Evolutionary conservation across 768 basidiomycete species (phyloP).

Genomic region (Panaeolus cyanescens): DNA sequence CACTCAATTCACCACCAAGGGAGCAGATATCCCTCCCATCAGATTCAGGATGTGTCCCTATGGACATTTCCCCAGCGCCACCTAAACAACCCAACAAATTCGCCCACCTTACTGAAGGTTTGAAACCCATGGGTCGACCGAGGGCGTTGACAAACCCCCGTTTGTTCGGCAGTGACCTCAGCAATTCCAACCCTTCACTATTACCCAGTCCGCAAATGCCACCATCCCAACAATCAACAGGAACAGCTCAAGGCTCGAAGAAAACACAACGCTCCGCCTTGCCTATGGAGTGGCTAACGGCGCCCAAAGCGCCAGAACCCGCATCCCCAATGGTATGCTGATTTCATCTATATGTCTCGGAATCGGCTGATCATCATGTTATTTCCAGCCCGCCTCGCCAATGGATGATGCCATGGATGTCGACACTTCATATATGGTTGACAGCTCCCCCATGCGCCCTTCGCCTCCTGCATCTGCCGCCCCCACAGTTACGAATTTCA

Average conservation of each 20-base stretch:
- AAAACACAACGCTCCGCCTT: constrained; percentile 62
- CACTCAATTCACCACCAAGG: constrained; percentile 70
- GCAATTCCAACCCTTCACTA: constrained; percentile 45
- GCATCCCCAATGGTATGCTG: constrained; percentile 28
- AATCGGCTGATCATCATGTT: constrained; percentile 14
- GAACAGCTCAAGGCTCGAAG: constrained; percentile 47
- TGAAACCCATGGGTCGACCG: constrained; percentile 40
- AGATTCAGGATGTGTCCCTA: constrained; percentile 52
- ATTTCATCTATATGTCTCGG: neutral
- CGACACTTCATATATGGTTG: constrained; percentile 54
- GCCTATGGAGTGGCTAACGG: constrained; percentile 61
- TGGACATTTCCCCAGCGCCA: constrained; percentile 82
- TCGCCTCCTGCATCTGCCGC: constrained; percentile 50
- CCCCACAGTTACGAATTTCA: constrained; percentile 55
- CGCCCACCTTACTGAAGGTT: constrained; percentile 18
- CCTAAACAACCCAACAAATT: constrained; percentile 17
- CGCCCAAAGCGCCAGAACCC: constrained; percentile 22
- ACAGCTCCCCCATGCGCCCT: constrained; percentile 23
- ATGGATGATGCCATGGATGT: constrained; percentile 80
- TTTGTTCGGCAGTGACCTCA: constrained; percentile 74
- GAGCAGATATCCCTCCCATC: constrained; percentile 45
- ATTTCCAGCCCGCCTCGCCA: constrained; percentile 43
- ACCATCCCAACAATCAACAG: constrained; percentile 31
- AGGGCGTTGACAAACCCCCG: constrained; percentile 70
- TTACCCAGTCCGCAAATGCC: constrained; percentile 32